These are phyloP conservation scores for Aspergillus transmontanensis DNA, from an alignment of 2,329 filamentous ascomycete species.

Conservation along the genomic window DNA sequence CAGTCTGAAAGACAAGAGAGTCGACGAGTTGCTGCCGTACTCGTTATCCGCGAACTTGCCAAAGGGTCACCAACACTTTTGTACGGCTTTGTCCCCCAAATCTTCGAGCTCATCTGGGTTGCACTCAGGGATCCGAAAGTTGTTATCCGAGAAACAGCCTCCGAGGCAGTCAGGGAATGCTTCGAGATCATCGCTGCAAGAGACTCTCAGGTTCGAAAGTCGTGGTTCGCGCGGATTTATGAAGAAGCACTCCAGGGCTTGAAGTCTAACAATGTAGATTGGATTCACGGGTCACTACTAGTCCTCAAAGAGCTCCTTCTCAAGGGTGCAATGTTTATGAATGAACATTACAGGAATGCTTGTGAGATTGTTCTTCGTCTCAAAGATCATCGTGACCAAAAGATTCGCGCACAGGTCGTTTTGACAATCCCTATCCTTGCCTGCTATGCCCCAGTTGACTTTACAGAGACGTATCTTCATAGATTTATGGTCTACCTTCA, in stretches of 20 bases:
- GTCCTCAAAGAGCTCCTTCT: slow-evolving; percentile 90
- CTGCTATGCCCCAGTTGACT: slow-evolving; percentile 88
- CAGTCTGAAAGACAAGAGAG: slow-evolving; percentile 94
- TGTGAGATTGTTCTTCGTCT: slow-evolving; percentile 92
- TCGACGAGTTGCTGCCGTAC: slow-evolving; percentile 86
- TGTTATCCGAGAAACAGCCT: slow-evolving; percentile 87
- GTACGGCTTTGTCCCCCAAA: slow-evolving; percentile 91
- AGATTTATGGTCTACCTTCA: slow-evolving; percentile 97
- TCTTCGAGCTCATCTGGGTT: slow-evolving; percentile 96
- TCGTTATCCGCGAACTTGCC: slow-evolving; percentile 87
- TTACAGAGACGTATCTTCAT: slow-evolving; percentile 83
- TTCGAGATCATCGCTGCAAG: slow-evolving; percentile 94
- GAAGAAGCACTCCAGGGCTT: slow-evolving; percentile 81
- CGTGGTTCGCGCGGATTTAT: slow-evolving; percentile 90
- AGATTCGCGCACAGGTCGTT: slow-evolving; percentile 87
- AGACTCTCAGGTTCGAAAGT: slow-evolving; percentile 82
- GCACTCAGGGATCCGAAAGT: slow-evolving; percentile 87
- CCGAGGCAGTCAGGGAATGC: slow-evolving; percentile 90
- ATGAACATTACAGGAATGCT: slow-evolving; percentile 85
- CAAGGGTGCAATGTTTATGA: slow-evolving; percentile 99
- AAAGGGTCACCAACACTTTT: slow-evolving; percentile 92
- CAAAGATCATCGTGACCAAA: slow-evolving; percentile 87
- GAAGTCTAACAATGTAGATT: slow-evolving; percentile 78
- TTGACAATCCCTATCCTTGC: slow-evolving; percentile 89
- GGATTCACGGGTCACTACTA: slow-evolving; percentile 89